These are phyloP conservation scores for Solanum hybrid DNA, from an alignment of 305 asterid genomes.

Conservation along the genomic window DNA sequence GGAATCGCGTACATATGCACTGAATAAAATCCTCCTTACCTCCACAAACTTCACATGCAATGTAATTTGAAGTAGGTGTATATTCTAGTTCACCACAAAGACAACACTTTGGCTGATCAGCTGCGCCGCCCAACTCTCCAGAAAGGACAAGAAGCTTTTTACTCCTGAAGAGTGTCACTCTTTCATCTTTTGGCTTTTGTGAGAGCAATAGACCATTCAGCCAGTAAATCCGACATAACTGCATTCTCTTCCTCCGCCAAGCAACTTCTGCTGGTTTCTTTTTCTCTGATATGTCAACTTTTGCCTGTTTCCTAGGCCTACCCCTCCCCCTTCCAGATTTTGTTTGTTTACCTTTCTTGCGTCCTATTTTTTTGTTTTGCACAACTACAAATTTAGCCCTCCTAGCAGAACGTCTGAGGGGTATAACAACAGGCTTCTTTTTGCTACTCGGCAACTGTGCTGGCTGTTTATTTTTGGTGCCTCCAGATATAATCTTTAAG, in stretches of 20 bases:
- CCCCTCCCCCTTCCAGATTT: neutral
- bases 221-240: conserved; percentile 57
- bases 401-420: conserved; percentile 90
- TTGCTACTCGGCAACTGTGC: conserved; percentile 28
- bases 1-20: neutral
- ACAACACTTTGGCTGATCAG: conserved; percentile 49
- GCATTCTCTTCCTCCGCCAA: conserved; percentile 51
- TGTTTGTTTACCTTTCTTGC: conserved; percentile 39
- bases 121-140: conserved; percentile 25
- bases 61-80: conserved; percentile 46
- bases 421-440: conserved; percentile 34
- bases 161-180: conserved; percentile 42
- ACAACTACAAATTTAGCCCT: conserved; percentile 36
- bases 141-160: conserved; percentile 47
- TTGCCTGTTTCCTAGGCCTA: conserved; percentile 18
- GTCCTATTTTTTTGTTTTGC: conserved; percentile 32
- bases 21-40: conserved; percentile 32
- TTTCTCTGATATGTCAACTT: conserved; percentile 23
- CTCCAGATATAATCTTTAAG: conserved; percentile 33
- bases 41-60: conserved; percentile 81
- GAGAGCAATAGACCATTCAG: conserved; percentile 63
- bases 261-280: conserved; percentile 25
- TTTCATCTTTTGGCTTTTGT: conserved; percentile 55
- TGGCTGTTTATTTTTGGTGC: conserved; percentile 32
- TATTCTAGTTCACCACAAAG: conserved; percentile 66